Conservation (phyloP, 768 basidiomycete species). For the Guyanaporus albipodus region DNA sequence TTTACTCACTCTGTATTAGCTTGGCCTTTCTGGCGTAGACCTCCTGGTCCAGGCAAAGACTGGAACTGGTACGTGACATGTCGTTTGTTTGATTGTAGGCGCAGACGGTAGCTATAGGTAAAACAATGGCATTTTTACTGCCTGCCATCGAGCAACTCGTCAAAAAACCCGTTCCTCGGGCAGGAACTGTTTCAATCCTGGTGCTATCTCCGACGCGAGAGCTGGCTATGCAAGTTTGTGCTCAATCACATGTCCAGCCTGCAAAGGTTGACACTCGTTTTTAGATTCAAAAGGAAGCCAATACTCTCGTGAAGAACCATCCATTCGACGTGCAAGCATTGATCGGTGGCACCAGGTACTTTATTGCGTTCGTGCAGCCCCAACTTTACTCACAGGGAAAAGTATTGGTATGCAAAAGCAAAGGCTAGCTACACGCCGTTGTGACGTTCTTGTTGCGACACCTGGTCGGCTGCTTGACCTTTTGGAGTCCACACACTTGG, state of each 20-base stretch:
- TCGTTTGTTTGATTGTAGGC: neutral
- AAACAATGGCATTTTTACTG: conserved; percentile 74
- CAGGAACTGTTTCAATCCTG: conserved; percentile 47
- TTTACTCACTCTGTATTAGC: conserved; percentile 22
- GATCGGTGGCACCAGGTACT: conserved; percentile 54
- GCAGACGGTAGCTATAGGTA: conserved; percentile 35
- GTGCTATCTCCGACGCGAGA: conserved; percentile 74
- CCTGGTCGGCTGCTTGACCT: conserved; percentile 76
- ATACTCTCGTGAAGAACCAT: conserved; percentile 39
- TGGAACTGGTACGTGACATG: conserved; percentile 48
- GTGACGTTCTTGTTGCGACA: conserved; percentile 65
- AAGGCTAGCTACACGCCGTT: conserved; percentile 27
- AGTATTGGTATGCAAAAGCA: conserved; percentile 27
- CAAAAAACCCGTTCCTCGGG: conserved; percentile 34
- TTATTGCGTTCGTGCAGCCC: neutral
- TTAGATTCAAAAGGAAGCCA: conserved; percentile 62
- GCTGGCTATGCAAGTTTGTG: conserved; percentile 64
- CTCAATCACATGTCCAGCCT: neutral
- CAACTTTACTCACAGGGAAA: neutral
- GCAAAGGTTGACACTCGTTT: conserved; percentile 14
- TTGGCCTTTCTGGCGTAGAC: conserved; percentile 40
- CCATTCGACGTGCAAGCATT: conserved; percentile 43
- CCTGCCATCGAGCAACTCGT: conserved; percentile 67
- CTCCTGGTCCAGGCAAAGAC: conserved; percentile 54
- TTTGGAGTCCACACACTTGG: conserved; percentile 44